phyloP scores from a whole-genome alignment of 371 early-diverging fungal genomes.

The Mucor sp. region DNA sequence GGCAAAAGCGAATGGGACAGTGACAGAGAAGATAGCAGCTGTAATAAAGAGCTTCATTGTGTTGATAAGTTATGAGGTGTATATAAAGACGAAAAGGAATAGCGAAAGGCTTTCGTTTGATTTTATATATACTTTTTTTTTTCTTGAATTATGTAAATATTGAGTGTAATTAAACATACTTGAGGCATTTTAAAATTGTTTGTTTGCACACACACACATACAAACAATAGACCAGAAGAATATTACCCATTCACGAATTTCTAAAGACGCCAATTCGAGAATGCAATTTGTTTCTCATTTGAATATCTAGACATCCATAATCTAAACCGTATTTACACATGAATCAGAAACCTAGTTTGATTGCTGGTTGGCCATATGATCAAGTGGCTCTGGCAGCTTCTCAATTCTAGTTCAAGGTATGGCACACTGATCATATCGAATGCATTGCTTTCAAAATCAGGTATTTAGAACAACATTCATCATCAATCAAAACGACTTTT shows the following conservation, averaged over 20 bases:
- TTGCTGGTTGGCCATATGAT: no score
- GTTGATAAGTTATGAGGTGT: not conserved
- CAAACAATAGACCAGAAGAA: not conserved
- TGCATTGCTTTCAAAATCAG: no score
- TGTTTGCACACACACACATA: not conserved
- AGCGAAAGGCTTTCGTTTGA: not conserved
- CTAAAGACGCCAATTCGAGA: no score
- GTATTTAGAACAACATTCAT: no score
- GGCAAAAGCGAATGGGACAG: constrained; percentile 2
- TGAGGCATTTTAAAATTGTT: not conserved
- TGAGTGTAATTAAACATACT: not conserved
- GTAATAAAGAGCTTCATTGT: constrained; percentile 14
- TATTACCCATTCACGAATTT: no score
- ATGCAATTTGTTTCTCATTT: no score
- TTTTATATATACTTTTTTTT: not conserved
- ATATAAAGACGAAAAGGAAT: not conserved
- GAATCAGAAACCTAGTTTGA: no score
- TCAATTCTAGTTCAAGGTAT: no score
- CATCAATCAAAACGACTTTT: constrained; percentile 30
- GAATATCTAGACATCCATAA: no score
- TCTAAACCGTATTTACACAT: no score
- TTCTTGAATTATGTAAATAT: constrained; percentile 7
- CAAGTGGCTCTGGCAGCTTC: no score
- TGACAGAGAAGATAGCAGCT: constrained; percentile 1
- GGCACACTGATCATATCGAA: no score